phyloP scores from a whole-genome alignment of 78 protist species.

The Anaeramoeba flamelloides region DNA sequence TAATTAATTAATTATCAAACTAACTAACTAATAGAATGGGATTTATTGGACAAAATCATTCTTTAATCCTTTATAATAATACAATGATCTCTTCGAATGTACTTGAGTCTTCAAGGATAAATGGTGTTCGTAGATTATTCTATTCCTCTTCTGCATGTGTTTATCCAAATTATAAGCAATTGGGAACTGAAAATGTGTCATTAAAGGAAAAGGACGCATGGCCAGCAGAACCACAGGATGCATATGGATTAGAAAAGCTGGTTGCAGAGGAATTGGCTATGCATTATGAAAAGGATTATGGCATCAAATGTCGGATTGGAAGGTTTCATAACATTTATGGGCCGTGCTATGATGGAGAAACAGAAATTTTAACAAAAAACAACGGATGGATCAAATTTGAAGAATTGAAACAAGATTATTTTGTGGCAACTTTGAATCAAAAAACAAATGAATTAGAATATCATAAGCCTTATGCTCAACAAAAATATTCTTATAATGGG shows the following conservation, averaged over 20 bases:
- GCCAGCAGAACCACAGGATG: conserved; percentile 70
- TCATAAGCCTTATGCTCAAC: too few relatives aligned
- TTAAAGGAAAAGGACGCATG: conserved; percentile 56
- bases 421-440: too few relatives aligned
- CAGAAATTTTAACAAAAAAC: too few relatives aligned
- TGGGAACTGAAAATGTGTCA: conserved; percentile 11
- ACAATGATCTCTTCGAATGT: conserved; percentile 45
- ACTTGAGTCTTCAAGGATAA: conserved; percentile 44
- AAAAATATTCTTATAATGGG: too few relatives aligned
- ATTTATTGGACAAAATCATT: conserved; percentile 55
- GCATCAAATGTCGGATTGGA: conserved; percentile 30
- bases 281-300: conserved; percentile 38
- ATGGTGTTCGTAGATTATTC: conserved; percentile 23
- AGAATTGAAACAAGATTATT: too few relatives aligned
- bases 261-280: conserved; percentile 42
- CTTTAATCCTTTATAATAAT: conserved; percentile 42
- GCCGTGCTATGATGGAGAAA: too few relatives aligned
- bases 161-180: conserved; percentile 53
- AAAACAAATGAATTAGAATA: too few relatives aligned
- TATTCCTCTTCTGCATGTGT: conserved; percentile 58
- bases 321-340: conserved; percentile 79
- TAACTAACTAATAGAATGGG: conserved; percentile 67
- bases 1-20: not conserved
- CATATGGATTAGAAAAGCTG: conserved; percentile 68
- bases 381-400: too few relatives aligned